Evolutionary conservation across 768 basidiomycete genomes (phyloP).

Genomic region (Pleurotus tuoliensis): DNA sequence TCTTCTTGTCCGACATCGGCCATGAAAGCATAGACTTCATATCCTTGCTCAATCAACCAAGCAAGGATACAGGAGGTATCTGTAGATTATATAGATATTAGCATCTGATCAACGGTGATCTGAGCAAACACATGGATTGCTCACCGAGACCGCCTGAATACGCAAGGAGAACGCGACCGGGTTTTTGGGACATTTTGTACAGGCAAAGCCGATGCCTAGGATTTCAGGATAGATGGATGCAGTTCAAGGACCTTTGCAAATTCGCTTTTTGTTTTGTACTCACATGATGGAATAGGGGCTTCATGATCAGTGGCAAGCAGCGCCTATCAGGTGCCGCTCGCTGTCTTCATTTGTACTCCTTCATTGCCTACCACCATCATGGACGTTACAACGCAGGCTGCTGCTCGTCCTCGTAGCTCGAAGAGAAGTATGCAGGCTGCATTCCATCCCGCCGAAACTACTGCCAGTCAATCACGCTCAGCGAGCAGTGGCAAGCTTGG

Average conservation of each 20-base stretch:
- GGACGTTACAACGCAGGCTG: not conserved
- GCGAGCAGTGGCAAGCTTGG: not conserved
- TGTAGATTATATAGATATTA: conserved; percentile 25
- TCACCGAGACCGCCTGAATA: conserved; percentile 97
- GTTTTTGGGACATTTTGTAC: conserved; percentile 42
- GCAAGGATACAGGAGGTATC: conserved; percentile 99
- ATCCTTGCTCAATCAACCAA: conserved; percentile 98
- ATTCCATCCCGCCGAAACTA: not conserved
- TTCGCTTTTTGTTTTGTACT: not conserved
- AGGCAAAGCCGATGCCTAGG: too few species aligned
- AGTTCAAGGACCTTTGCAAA: not conserved
- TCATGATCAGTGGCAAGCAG: not conserved
- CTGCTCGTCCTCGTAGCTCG: not conserved
- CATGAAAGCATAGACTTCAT: conserved; percentile 97
- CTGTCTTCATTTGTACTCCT: not conserved
- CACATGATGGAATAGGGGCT: not conserved
- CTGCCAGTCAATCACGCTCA: not conserved
- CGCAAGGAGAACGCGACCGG: conserved; percentile 89
- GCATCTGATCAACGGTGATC: conserved; percentile 11
- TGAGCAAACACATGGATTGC: conserved; percentile 20
- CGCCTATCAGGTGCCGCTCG: not conserved
- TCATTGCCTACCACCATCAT: not conserved
- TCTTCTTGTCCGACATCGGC: conserved; percentile 93
- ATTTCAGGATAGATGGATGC: not conserved
- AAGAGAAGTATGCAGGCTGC: not conserved